Conservation (phyloP, 305 asterid genomes). For the Lippia alba region DNA sequence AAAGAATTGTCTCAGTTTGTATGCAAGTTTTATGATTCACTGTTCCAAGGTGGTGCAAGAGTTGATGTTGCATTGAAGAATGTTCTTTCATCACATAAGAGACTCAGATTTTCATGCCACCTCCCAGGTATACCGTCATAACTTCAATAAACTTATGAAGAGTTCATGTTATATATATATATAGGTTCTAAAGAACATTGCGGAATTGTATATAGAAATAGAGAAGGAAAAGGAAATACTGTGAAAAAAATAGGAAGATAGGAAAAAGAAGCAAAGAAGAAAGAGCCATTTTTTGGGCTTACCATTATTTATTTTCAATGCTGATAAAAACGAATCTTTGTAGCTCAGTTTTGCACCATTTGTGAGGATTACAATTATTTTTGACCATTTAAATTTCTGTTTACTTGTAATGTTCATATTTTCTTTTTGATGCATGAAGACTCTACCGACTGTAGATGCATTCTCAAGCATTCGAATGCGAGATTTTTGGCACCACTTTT, state of each 20-base stretch:
- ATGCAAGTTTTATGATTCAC: conserved; percentile 54
- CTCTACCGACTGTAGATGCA: too few species aligned
- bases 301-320: background rate
- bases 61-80: conserved; percentile 52
- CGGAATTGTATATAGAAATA: background rate
- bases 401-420: too few species aligned
- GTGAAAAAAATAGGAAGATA: background rate
- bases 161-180: background rate
- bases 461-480: too few species aligned
- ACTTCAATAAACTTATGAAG: too few species aligned
- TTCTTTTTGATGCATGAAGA: too few species aligned
- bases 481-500: too few species aligned
- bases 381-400: too few species aligned
- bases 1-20: conserved; percentile 64
- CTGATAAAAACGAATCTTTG: too few species aligned
- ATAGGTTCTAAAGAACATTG: background rate
- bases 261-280: background rate
- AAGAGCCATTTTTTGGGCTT: background rate
- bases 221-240: background rate
- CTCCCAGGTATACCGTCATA: conserved; percentile 37
- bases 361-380: too few species aligned
- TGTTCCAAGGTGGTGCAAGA: conserved; percentile 60
- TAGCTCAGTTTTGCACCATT: too few species aligned
- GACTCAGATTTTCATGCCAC: conserved; percentile 59
- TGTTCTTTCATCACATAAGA: conserved; percentile 56